phyloP scores from a whole-genome alignment of 495 filamentous ascomycete species.

The Xylaria flabelliformis region DNA sequence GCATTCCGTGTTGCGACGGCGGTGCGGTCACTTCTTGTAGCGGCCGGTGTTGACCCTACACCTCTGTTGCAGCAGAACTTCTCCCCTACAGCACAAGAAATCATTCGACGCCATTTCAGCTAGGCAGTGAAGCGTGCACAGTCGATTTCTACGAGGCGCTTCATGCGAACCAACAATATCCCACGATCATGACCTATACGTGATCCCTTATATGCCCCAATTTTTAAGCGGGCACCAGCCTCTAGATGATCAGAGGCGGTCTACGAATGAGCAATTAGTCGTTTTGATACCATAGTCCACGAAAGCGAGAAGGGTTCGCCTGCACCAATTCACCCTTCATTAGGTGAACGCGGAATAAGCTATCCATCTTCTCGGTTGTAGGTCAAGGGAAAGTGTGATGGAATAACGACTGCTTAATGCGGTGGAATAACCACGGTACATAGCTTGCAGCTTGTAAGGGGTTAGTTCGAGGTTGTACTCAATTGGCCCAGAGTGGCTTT shows the following conservation, averaged over 20 bases:
- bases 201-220: neutral
- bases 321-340: constrained; percentile 6
- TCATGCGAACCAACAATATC: neutral
- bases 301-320: neutral
- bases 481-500: constrained; percentile 1
- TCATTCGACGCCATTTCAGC: constrained; percentile 73
- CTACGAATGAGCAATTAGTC: constrained; percentile 13
- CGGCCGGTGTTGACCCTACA: constrained; percentile 71
- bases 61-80: constrained; percentile 70
- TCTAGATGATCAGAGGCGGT: constrained; percentile 2
- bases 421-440: neutral
- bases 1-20: constrained; percentile 73
- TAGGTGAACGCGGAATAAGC: neutral
- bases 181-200: neutral
- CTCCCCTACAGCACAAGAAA: constrained; percentile 75
- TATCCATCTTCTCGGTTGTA: neutral
- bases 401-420: constrained; percentile 5
- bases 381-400: neutral
- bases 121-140: constrained; percentile 39
- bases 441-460: neutral
- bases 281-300: constrained; percentile 28
- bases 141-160: constrained; percentile 4
- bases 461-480: neutral
- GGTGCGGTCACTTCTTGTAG: constrained; percentile 73
- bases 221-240: constrained; percentile 1